A percentile compares a stretch with the other conserved stretches of the same genome.
Evolutionary conservation across 805 yeast species (phyloP).

Genomic region (Yarrowia sp.): DNA sequence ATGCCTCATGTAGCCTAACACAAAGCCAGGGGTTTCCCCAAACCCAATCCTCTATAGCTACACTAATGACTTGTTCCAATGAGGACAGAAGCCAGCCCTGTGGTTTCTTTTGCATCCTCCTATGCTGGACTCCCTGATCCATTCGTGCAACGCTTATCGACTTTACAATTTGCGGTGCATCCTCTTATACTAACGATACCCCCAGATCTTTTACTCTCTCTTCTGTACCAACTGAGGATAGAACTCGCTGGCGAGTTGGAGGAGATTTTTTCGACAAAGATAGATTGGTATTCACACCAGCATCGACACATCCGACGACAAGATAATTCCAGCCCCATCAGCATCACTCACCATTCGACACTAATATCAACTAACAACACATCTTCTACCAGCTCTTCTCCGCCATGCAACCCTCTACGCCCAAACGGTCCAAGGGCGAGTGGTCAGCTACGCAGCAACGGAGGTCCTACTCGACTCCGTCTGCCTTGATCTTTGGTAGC

Average conservation of each 20-base stretch:
- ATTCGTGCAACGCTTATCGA: not conserved
- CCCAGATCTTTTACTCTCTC: not conserved
- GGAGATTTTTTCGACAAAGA: conserved; percentile 12
- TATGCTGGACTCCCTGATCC: conserved; percentile 1
- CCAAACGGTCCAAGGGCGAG: conserved; percentile 16
- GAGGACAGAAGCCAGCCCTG: conserved; percentile 19
- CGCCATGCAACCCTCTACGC: conserved; percentile 16
- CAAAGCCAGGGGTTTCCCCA: conserved; percentile 24
- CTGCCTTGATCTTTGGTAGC: conserved; percentile 10
- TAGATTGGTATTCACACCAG: not conserved
- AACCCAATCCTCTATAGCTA: conserved; percentile 6
- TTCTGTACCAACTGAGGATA: conserved; percentile 9
- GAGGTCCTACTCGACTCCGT: conserved; percentile 7
- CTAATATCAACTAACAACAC: not conserved
- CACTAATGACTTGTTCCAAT: conserved; percentile 5
- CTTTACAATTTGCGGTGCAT: not conserved
- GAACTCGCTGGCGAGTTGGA: conserved; percentile 25
- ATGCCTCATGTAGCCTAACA: conserved; percentile 4
- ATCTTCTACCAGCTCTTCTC: not conserved
- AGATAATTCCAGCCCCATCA: not conserved
- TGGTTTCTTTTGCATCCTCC: conserved; percentile 5
- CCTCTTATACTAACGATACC: conserved; percentile 24
- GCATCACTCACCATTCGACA: not conserved
- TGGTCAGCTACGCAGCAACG: not conserved
- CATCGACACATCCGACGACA: conserved; percentile 11